Evolutionary conservation across 345 rosid genomes (phyloP), one percentile per base, ranked within the genome.

Genomic region (Heritiera littoralis): DNA sequence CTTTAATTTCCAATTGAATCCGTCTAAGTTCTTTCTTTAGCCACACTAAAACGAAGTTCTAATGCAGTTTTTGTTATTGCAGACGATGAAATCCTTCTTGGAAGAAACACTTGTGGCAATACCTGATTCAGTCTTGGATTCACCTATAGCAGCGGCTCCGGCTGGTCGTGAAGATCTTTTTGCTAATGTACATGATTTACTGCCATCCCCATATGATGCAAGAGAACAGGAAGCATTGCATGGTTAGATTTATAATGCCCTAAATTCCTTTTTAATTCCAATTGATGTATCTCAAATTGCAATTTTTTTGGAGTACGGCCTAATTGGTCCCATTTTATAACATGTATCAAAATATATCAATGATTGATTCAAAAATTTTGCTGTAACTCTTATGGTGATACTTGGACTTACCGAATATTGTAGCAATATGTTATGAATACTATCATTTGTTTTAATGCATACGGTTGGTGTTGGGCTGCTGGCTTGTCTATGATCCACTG

Each of bases 121-220:
- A 35, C 38, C 99, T 0, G 97, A 94, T 83, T 81, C 72, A 49
- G 94, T 92, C 73, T 81, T 96, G 88, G 99, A 94, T 82, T 75
- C 97, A 15, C 88, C 97, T 8, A 77, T 86, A 32, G 86, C 70
- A 17, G 84, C 82, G 74, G 86, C 77, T 41, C 87, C 86, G 6
- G 56, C 87, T 0, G 88, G 91, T 40, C 90, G 92, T 45, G 85
- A 87, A 83, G 92, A 92, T 89, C 92, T 90, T 72, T 94, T 96
- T 23, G 87, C 87, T 10, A 82, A 88, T 12, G 85, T 89, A 54
- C 78, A 73, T 6, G 81, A 86, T 55, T 66, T 87, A 85, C 77
- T 94, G 76, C 98, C 99, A 48, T 89, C 91, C 55, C 90, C 94
- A n/a, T 92, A 90, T 38, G 79, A 85, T 66, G 81, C 30, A 30